Evolutionary conservation across 257 asterid species (phyloP), one percentile per base, ranked within the genome.

Genomic region (Nicotiana paniculata): DNA sequence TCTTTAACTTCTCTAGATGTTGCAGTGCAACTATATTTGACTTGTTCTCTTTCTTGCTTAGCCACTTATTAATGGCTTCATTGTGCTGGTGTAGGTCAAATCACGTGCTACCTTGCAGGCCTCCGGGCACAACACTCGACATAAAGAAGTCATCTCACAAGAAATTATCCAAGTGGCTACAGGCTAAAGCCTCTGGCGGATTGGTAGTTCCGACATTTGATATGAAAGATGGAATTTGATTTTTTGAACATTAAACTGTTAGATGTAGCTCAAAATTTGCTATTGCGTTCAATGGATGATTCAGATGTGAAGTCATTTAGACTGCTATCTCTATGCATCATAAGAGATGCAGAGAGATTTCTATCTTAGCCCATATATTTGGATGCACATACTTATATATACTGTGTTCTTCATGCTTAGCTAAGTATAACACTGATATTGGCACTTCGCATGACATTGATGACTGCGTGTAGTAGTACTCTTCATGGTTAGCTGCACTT

Each of bases 111-210:
- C 97, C 97, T 79, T 94, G 97, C 89, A 90, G 99, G 85, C 97
- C 98, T 83, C 39, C 91, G 17, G 98, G 97, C 54, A 67, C 91
- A 84, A 91, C 92, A 37, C 84, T 94, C 82, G 98, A 96, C 89
- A 86, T 96, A 79, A 96, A 94, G 86, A 96, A 96, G 85, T 96
- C 99, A 75, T 96, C 98, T 83, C 85, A 89, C 90, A 96, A 93
- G 97, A 96, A 96, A 89, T 85, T 96, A 80, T 92, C 99, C 77
- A 96, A 96, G 89, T 96, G 98, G 99, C 88, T 96, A 81, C 99
- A 91, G 90, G 91, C 97, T 51, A 94, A 89, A 88, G 85, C 97
- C 46, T 88, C 90, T 78, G 72, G 83, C 53, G 97, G 97, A 72
- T 90, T 93, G 95, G 98, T 96, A 80, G 84, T n/a, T 51, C 53